Base-by-base conservation (phyloP, 306 rosid genomes). In the Dalbergia cultrata region DNA sequence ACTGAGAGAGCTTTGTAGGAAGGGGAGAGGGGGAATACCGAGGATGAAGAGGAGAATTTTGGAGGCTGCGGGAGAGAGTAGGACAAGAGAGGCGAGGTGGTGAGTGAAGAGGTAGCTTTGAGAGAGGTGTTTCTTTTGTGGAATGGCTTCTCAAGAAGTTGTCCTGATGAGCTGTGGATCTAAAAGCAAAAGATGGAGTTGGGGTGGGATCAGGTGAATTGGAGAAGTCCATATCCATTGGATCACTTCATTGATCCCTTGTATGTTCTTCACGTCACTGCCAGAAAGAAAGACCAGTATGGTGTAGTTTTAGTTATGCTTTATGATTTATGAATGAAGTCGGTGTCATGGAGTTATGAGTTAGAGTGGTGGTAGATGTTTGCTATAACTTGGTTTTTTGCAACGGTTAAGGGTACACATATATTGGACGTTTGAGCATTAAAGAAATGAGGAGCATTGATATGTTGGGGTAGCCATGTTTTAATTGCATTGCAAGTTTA, bases 101-200 rank as follows among this genome's bases (percentile, higher is more conserved):
- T 56, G 89, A 87, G 80, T 62, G 82, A 18, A 87, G 79, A 17
- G 85, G 87, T 11, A 88, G 79, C 9, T 81, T 84, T 9, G 91
- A 80, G 85, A 89, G 86, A 45, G 93, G 76, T 4, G 87, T 74
- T 59, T 91, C 93, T 82, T 85, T 91, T 21, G 97, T 82, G 52
- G 99, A 93, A 50, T 58, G 88, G 91, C 95, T 89, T 85, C 97
- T 80, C 52, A 88, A 72, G 70, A 87, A 64, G 76, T 2, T 66
- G 79, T 16, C 60, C 13, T 75, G 37, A 21, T 47, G 72, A 53
- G 77, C 41, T 68, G 80, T 53, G 37, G 74, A 64, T 82, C 86
- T 89, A 52, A 87, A 67, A 66, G 89, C 58, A 76, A 90, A 92
- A 14, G 93, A 87, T 69, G 88, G 85, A 44, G 82, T 86, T 69